Conservation (phyloP, 805 yeast species). For the Yamadazyma sp. region DNA sequence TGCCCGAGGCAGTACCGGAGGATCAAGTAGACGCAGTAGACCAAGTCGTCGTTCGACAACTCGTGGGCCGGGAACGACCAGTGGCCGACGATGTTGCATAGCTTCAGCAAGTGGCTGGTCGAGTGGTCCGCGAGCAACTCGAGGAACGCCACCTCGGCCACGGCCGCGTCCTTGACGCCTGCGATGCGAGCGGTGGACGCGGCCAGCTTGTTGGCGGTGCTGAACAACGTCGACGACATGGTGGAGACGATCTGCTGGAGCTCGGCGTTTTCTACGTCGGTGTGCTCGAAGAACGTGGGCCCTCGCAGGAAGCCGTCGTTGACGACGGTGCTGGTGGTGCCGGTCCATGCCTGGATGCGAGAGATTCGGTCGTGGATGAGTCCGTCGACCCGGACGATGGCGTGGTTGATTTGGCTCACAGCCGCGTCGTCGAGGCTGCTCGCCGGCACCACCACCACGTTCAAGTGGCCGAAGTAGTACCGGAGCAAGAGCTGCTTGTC, state of each 20-base stretch:
- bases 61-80: conserved; percentile 77
- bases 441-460: conserved; percentile 23
- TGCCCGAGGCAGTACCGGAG: conserved; percentile 44
- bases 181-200: conserved; percentile 23
- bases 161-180: conserved; percentile 24
- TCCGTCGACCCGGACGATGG: conserved; percentile 18
- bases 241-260: conserved; percentile 31
- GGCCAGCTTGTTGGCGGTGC: conserved; percentile 25
- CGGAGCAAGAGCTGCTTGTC: conserved; percentile 33
- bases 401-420: not conserved
- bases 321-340: conserved; percentile 25
- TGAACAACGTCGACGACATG: conserved; percentile 33
- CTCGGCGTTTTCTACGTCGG: not conserved
- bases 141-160: conserved; percentile 31
- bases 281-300: conserved; percentile 1
- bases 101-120: conserved; percentile 23
- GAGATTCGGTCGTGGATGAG: conserved; percentile 29
- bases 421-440: not conserved
- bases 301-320: conserved; percentile 6
- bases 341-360: conserved; percentile 46
- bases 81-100: conserved; percentile 47
- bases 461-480: conserved; percentile 39
- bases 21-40: conserved; percentile 58
- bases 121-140: conserved; percentile 26
- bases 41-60: conserved; percentile 61